Evolutionary conservation across 441 rosid species (phyloP).

Genomic region (Biscutella laevigata): DNA sequence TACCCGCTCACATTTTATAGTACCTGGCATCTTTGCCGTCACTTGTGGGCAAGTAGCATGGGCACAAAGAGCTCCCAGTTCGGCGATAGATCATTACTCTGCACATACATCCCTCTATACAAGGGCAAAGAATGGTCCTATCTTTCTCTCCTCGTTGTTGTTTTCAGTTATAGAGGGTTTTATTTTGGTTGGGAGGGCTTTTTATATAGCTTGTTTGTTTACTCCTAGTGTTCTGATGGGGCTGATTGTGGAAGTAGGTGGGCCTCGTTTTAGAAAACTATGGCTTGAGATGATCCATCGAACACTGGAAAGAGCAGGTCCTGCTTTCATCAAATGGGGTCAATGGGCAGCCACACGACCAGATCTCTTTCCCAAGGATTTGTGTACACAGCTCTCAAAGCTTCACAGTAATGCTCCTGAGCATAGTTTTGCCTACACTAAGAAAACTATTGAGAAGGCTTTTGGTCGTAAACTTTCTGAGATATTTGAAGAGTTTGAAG

Average conservation of each 20-base stretch:
- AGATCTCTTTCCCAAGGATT: constrained; percentile 90
- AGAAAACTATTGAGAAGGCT: constrained; percentile 77
- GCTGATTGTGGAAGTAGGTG: constrained; percentile 62
- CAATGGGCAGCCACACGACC: constrained; percentile 99
- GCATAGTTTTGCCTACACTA: constrained; percentile 87
- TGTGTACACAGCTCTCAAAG: constrained; percentile 85
- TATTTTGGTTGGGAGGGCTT: constrained; percentile 59
- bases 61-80: constrained; percentile 45
- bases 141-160: constrained; percentile 44
- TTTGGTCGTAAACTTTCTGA: constrained; percentile 86
- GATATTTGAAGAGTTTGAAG: constrained; percentile 88
- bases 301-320: constrained; percentile 85
- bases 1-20: constrained; percentile 53
- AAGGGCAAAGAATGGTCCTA: constrained; percentile 77
- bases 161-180: constrained; percentile 53
- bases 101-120: constrained; percentile 46
- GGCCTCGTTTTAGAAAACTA: constrained; percentile 55
- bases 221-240: constrained; percentile 79
- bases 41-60: constrained; percentile 58
- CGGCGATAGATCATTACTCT: constrained; percentile 39
- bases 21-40: constrained; percentile 55
- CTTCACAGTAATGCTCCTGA: constrained; percentile 89
- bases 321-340: constrained; percentile 99
- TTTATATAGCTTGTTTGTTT: constrained; percentile 69
- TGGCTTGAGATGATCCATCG: constrained; percentile 81